phyloP scores from a whole-genome alignment of 768 basidiomycete genomes.

The Amanita molliuscula region DNA sequence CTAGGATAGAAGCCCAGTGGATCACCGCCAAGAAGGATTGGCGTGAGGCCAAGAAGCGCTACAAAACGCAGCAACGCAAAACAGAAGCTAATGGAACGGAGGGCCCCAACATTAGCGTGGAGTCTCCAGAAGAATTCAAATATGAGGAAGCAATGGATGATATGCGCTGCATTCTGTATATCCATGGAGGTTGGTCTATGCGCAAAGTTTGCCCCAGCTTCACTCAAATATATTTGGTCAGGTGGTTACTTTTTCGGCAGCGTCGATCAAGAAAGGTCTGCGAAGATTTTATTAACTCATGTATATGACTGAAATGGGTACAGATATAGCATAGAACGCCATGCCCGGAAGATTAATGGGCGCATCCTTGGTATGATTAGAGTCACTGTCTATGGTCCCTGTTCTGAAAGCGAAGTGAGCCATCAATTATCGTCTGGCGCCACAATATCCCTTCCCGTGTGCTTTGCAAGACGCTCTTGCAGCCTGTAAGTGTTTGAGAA shows the following conservation, averaged over 20 bases:
- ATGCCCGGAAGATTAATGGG: constrained; percentile 88
- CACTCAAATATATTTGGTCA: constrained; percentile 14
- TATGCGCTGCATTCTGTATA: constrained; percentile 75
- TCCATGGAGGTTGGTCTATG: constrained; percentile 54
- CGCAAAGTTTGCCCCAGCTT: not conserved
- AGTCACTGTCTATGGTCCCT: not conserved
- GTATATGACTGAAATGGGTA: not conserved
- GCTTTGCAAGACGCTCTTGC: constrained; percentile 84
- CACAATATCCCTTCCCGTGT: constrained; percentile 95
- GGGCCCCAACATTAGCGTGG: constrained; percentile 8
- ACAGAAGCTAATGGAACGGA: constrained; percentile 6
- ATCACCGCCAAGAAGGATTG: constrained; percentile 79
- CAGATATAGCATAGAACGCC: constrained; percentile 69
- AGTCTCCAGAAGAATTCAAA: constrained; percentile 10
- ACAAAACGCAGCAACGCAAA: constrained; percentile 33
- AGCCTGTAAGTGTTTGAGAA: constrained; percentile 46
- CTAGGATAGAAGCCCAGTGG: constrained; percentile 81
- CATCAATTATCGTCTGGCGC: constrained; percentile 80
- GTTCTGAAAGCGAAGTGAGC: constrained; percentile 28
- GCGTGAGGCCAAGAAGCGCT: constrained; percentile 51
- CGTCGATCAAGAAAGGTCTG: constrained; percentile 63
- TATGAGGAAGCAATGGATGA: constrained; percentile 72
- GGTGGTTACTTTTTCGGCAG: constrained; percentile 84
- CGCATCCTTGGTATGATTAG: constrained; percentile 60
- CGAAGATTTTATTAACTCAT: not conserved